These are phyloP conservation scores for Fennellomyces sp. DNA, from an alignment of 371 early-diverging fungal species.

Conservation along the genomic window DNA sequence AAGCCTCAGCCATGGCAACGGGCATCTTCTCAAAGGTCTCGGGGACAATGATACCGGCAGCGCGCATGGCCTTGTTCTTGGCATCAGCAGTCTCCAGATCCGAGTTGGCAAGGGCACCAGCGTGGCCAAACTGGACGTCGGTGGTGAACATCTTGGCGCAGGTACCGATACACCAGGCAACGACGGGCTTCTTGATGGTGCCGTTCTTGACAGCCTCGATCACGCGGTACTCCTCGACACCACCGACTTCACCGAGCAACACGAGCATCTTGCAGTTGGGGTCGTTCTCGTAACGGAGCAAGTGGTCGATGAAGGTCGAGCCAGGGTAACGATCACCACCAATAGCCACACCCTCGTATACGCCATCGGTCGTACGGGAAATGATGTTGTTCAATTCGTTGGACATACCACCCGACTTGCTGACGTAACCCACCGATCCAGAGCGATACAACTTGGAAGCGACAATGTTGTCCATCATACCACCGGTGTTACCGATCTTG, in stretches of 20 bases:
- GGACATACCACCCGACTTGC: constrained; percentile 99
- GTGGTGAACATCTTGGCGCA: constrained; percentile 98
- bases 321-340: constrained; percentile 99
- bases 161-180: constrained; percentile 99
- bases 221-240: constrained; percentile 95
- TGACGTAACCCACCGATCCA: constrained; percentile 96
- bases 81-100: constrained; percentile 96
- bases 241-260: constrained; percentile 97
- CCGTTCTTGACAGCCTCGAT: constrained; percentile 90
- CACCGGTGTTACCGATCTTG: constrained; percentile 99
- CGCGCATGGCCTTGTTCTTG: constrained; percentile 90
- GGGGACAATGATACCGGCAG: constrained; percentile 91
- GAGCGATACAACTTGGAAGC: constrained; percentile 94
- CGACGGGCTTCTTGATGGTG: constrained; percentile 94
- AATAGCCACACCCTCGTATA: constrained; percentile 98
- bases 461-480: constrained; percentile 99
- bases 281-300: constrained; percentile 92
- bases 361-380: constrained; percentile 94
- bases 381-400: constrained; percentile 99
- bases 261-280: constrained; percentile 94
- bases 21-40: constrained; percentile 97
- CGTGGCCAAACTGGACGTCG: constrained; percentile 98
- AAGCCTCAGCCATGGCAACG: constrained; percentile 75
- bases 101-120: constrained; percentile 96
- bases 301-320: constrained; percentile 97